Percentiles rank a stretch among this genome's conserved stretches.
These are phyloP conservation scores for Hordeum pubiflorum DNA, from an alignment of 202 grass and related monocot species.

Conservation along the genomic window DNA sequence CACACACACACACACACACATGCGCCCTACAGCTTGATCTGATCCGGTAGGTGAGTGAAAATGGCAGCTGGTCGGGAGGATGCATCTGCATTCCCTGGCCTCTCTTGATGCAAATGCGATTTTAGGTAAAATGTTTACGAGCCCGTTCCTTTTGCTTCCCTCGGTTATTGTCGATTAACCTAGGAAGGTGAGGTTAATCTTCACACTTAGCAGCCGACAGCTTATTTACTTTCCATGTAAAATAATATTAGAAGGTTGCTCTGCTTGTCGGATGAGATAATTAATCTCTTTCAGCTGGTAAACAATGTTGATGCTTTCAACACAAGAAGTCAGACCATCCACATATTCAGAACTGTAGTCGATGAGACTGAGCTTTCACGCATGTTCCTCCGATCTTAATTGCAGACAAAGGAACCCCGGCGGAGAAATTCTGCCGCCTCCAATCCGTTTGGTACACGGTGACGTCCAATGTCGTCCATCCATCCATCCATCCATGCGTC, in stretches of 20 bases:
- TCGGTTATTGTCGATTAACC: background rate
- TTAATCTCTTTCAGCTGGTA: background rate
- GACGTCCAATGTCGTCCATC: conserved; percentile 19
- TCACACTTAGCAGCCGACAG: conserved; percentile 8
- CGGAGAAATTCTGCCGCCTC: background rate
- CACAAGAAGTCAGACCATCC: background rate
- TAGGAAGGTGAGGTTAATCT: conserved; percentile 25
- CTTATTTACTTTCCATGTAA: background rate
- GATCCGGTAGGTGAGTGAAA: conserved; percentile 41
- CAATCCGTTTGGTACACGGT: conserved; percentile 23
- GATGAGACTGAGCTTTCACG: conserved; percentile 34
- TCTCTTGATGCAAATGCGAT: conserved; percentile 24
- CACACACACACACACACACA: too few relatives aligned
- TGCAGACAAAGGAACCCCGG: conserved; percentile 18
- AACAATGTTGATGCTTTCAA: background rate
- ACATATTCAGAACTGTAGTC: background rate
- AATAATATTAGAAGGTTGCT: background rate
- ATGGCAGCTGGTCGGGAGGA: conserved; percentile 34
- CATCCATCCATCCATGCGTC: background rate
- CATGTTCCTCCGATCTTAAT: conserved; percentile 18
- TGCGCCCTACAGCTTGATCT: background rate
- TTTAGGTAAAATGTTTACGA: conserved; percentile 32
- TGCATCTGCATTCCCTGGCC: conserved; percentile 1
- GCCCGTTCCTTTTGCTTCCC: background rate
- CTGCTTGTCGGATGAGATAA: background rate